These are phyloP conservation scores for Epichloe baconii DNA, from an alignment of 2,329 filamentous ascomycete genomes.

Conservation along the genomic window DNA sequence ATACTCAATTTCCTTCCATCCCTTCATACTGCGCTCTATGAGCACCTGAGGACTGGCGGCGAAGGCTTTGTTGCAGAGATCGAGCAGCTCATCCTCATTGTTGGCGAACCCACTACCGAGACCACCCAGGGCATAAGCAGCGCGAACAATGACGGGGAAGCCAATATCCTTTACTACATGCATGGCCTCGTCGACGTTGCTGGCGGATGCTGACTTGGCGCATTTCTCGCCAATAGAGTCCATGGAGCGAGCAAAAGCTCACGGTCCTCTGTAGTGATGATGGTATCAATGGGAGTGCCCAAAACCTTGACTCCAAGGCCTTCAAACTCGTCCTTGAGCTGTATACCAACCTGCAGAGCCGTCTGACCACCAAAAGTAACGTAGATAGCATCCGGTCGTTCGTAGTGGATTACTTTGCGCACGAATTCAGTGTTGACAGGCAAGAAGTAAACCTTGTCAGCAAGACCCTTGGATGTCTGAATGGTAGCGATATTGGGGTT, in stretches of 20 bases:
- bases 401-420: constrained; percentile 90
- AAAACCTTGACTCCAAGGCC: constrained; percentile 83
- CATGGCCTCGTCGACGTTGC: constrained; percentile 76
- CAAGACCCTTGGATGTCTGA: constrained; percentile 92
- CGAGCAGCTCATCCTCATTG: constrained; percentile 66
- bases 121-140: constrained; percentile 89
- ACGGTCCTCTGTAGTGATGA: constrained; percentile 96
- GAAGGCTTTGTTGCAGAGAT: constrained; percentile 89
- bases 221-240: constrained; percentile 97
- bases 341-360: constrained; percentile 88
- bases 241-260: constrained; percentile 95
- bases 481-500: constrained; percentile 99
- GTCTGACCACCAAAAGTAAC: constrained; percentile 97
- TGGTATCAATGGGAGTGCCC: constrained; percentile 92
- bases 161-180: constrained; percentile 81
- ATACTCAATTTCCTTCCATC: constrained; percentile 99
- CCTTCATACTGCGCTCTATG: constrained; percentile 98
- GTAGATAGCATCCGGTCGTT: constrained; percentile 92
- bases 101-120: constrained; percentile 93
- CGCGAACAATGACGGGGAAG: constrained; percentile 93
- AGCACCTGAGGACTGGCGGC: constrained; percentile 91
- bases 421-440: constrained; percentile 96
- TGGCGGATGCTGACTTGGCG: constrained; percentile 91
- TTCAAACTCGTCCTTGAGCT: constrained; percentile 95
- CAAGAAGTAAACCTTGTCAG: constrained; percentile 97